Conservation (phyloP, 305 asterid genomes). For the Fraxinus platypoda region DNA sequence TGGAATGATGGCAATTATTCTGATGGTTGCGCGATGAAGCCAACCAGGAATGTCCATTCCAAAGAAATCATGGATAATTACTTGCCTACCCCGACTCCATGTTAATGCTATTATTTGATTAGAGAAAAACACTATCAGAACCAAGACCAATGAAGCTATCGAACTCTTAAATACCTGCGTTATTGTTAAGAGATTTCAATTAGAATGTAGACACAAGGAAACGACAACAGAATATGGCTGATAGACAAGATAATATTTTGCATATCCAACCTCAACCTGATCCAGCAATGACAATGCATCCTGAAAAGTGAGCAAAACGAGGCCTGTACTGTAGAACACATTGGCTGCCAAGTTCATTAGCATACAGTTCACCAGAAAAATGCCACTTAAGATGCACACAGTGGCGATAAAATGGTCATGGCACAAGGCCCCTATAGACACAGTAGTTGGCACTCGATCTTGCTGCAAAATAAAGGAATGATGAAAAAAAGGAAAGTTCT, state of each 20-base stretch:
- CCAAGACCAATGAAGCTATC: slow-evolving; percentile 52
- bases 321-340: slow-evolving; percentile 64
- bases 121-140: slow-evolving; percentile 60
- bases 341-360: slow-evolving; percentile 71
- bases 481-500: slow-evolving; percentile 2
- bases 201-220: slow-evolving; percentile 15
- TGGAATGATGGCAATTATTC: slow-evolving; percentile 73
- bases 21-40: slow-evolving; percentile 86
- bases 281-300: slow-evolving; percentile 86
- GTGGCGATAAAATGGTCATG: slow-evolving; percentile 85
- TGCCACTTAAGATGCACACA: slow-evolving; percentile 71
- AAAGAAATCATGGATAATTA: slow-evolving; percentile 53
- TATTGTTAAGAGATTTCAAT: slow-evolving; percentile 22
- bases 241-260: neutral
- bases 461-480: slow-evolving; percentile 48
- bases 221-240: slow-evolving; percentile 14
- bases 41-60: slow-evolving; percentile 80
- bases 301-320: slow-evolving; percentile 65
- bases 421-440: slow-evolving; percentile 58
- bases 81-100: slow-evolving; percentile 80
- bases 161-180: slow-evolving; percentile 76
- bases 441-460: slow-evolving; percentile 41
- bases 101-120: slow-evolving; percentile 70
- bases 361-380: slow-evolving; percentile 70
- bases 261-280: slow-evolving; percentile 56